Base-by-base conservation (phyloP, 2,329 filamentous ascomycete genomes). In the Seiridium unicorne region DNA sequence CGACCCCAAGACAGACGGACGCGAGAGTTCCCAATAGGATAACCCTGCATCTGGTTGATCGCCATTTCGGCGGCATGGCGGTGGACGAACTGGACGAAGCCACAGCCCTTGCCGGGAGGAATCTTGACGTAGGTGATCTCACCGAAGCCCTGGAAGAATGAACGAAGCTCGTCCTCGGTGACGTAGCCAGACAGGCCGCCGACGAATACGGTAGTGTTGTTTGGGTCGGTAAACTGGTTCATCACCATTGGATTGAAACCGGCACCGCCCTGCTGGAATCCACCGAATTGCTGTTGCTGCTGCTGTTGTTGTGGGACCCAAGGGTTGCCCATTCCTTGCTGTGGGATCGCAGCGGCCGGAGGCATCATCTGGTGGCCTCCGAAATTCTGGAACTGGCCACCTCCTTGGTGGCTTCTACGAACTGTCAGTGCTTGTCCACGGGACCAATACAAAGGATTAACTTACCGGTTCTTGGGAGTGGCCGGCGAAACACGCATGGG, bases 41-140 rank as follows among this genome's bases (percentile, higher is more conserved):
- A 99, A 63, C 95, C 95, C 80, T 99, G 95, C 95, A 99, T 99
- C 80, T 99, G 95, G 81, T 99, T 99, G 85, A 99, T 99, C 68
- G 95, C 95, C 95, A 99, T 99, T 81, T 99, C 95, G 11, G 95
- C 95, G 57, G 95, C 95, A 72, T 99, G 95, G 67, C 95, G 93
- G 81, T 99, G 95, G 60, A 99, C 95, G 70, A 99, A 99, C 79
- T 99, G 95, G 61, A 99, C 95, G 74, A 99, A 99, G 61, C 95
- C 95, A 73, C 95, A 99, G 68, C 95, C 95, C 86, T 99, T 99
- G 80, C 95, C 95, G 65, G 95, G 94, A 58, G 95, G 95, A 61
- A 99, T 99, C 88, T 99, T 99, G 81, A 99, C 95, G 76, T 99
- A 99, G 70, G 95, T 99, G 74, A 99, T 99, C 76, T 99, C 95